Percentiles rank a stretch among this genome's conserved stretches.
Evolutionary conservation across 1,284 basidiomycete species (phyloP).

Genomic region (Trametes versicolor): DNA sequence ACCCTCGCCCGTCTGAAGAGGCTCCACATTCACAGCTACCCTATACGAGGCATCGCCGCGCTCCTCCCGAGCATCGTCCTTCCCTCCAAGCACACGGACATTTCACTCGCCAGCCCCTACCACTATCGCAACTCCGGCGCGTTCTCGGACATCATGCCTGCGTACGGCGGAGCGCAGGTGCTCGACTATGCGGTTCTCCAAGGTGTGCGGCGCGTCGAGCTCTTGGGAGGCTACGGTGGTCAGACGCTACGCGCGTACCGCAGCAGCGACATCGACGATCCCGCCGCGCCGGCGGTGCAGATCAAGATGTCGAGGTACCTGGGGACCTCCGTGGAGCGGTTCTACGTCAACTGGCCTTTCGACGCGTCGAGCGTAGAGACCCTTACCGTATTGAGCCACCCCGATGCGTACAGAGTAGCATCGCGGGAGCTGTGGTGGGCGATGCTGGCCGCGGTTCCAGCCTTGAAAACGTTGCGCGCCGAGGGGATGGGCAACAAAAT

Average conservation of each 20-base stretch:
- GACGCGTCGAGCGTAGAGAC: constrained; percentile 3
- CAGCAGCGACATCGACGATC: not conserved
- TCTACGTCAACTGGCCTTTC: constrained; percentile 7
- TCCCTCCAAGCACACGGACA: not conserved
- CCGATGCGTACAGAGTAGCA: no score
- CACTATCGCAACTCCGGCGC: not conserved
- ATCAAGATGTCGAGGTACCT: not conserved
- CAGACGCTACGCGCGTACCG: not conserved
- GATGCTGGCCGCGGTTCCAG: not conserved
- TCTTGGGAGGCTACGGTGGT: not conserved
- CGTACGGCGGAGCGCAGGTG: not conserved
- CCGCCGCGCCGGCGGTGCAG: not conserved
- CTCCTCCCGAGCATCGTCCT: not conserved
- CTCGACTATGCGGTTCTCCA: not conserved
- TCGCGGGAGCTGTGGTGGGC: not conserved
- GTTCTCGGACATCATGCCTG: not conserved
- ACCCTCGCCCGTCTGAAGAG: not conserved
- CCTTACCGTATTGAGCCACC: not conserved
- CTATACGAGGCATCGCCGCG: not conserved
- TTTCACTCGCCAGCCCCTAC: not conserved
- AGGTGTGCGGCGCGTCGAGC: not conserved
- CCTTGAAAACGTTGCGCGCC: constrained; percentile 4
- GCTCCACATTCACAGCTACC: not conserved
- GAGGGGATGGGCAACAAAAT: not conserved
- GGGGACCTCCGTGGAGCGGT: not conserved